Evolutionary conservation across 2,329 filamentous ascomycete genomes (phyloP).

Genomic region (Hypoxylon sp.): DNA sequence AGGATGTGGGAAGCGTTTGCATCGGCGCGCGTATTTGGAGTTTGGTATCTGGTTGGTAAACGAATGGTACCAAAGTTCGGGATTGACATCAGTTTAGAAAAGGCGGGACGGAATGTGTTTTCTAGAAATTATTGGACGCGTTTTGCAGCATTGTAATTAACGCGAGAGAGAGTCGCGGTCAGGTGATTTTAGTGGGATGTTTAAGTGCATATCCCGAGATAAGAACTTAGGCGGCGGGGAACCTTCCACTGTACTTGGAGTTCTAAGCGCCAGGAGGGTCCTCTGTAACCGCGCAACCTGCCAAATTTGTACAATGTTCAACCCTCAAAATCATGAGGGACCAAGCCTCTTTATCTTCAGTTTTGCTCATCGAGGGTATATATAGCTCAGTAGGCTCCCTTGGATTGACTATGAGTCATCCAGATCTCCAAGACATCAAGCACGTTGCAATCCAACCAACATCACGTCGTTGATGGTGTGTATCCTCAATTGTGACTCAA

Average conservation of each 20-base stretch:
- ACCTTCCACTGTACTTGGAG: slow-evolving; percentile 3
- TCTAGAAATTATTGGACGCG: slow-evolving; percentile 41
- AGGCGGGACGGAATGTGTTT: slow-evolving; percentile 44
- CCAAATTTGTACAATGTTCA: neutral
- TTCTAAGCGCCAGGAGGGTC: slow-evolving; percentile 1
- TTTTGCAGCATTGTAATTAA: slow-evolving; percentile 42
- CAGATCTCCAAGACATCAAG: neutral
- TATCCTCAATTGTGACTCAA: slow-evolving; percentile 11
- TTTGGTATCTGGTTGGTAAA: slow-evolving; percentile 18
- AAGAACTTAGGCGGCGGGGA: neutral
- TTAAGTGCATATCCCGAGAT: slow-evolving; percentile 15
- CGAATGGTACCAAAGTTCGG: slow-evolving; percentile 13
- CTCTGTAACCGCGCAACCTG: neutral
- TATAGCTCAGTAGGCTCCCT: slow-evolving; percentile 4
- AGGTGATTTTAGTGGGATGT: slow-evolving; percentile 35
- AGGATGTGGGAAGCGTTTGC: slow-evolving; percentile 7
- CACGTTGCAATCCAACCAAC: slow-evolving; percentile 1
- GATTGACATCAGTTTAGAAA: slow-evolving; percentile 36
- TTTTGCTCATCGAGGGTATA: neutral
- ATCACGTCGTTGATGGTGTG: slow-evolving; percentile 5
- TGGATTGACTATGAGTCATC: slow-evolving; percentile 25
- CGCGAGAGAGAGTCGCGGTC: slow-evolving; percentile 45
- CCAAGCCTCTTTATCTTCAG: neutral
- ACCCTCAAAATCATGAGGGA: neutral
- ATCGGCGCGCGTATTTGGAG: slow-evolving; percentile 12